phyloP scores from a whole-genome alignment of 257 asterid genomes.

The Rhazya stricta region DNA sequence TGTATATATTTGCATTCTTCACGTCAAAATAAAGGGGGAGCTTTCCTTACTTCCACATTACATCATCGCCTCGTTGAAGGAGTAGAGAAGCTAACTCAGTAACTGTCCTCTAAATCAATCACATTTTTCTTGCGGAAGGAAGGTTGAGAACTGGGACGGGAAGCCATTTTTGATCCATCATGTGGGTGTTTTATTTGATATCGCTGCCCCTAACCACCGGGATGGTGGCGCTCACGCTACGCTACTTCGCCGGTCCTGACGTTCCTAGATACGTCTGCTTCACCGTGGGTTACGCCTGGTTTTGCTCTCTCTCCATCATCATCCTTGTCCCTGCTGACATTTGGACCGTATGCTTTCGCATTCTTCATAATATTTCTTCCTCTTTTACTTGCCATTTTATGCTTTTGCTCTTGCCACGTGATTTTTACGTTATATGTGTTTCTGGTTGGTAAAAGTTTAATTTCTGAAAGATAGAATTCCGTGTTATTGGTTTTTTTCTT shows the following conservation, averaged over 20 bases:
- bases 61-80: neutral
- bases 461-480: neutral
- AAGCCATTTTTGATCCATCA: neutral
- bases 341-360: slow-evolving; percentile 54
- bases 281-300: slow-evolving; percentile 81
- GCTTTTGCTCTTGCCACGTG: neutral
- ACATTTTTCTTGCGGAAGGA: neutral
- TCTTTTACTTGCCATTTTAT: neutral
- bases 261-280: slow-evolving; percentile 57
- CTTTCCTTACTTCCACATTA: slow-evolving; percentile 3
- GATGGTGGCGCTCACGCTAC: slow-evolving; percentile 58
- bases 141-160: neutral
- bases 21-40: neutral
- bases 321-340: slow-evolving; percentile 78
- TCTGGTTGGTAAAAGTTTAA: too few relatives aligned
- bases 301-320: slow-evolving; percentile 65
- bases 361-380: neutral
- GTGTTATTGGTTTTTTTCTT: neutral
- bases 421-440: neutral
- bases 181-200: slow-evolving; percentile 70
- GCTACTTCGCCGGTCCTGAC: slow-evolving; percentile 67
- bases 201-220: slow-evolving; percentile 70
- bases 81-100: neutral
- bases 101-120: too few relatives aligned
- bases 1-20: neutral